These are phyloP conservation scores for Pseudogymnoascus sp. DNA, from an alignment of 2,329 filamentous ascomycete genomes.

Conservation along the genomic window DNA sequence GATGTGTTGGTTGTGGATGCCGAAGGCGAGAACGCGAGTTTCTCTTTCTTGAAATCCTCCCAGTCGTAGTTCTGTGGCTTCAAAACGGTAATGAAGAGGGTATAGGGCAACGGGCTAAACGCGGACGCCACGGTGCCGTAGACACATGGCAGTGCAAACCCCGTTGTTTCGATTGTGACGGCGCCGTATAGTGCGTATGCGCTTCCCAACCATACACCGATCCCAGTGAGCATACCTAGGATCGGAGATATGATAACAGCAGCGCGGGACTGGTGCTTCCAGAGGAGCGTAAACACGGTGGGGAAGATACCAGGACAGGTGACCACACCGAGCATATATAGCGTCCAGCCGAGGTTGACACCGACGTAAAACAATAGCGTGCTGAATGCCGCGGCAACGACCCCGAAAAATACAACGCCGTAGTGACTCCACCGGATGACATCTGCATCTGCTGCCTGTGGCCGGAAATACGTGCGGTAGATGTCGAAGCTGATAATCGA, in stretches of 20 bases:
- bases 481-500: constrained; percentile 80
- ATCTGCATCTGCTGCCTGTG: constrained; percentile 47
- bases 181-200: constrained; percentile 39
- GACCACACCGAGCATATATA: constrained; percentile 45
- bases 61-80: constrained; percentile 33
- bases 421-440: constrained; percentile 44
- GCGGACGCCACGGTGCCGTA: constrained; percentile 44
- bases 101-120: constrained; percentile 36
- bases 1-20: constrained; percentile 22
- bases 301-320: constrained; percentile 47
- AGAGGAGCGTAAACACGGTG: constrained; percentile 44
- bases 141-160: constrained; percentile 40
- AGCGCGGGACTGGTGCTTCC: constrained; percentile 39
- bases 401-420: constrained; percentile 43
- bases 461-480: constrained; percentile 77
- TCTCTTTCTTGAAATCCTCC: constrained; percentile 34
- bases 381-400: constrained; percentile 43
- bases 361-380: constrained; percentile 46
- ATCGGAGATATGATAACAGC: constrained; percentile 43
- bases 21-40: constrained; percentile 30
- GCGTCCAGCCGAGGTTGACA: constrained; percentile 44
- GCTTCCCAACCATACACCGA: constrained; percentile 44
- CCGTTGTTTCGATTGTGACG: constrained; percentile 40
- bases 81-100: constrained; percentile 38
- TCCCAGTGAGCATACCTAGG: constrained; percentile 41